These are phyloP conservation scores for Vitis riparia DNA, from an alignment of 164 flowering plant genomes.

Conservation along the genomic window DNA sequence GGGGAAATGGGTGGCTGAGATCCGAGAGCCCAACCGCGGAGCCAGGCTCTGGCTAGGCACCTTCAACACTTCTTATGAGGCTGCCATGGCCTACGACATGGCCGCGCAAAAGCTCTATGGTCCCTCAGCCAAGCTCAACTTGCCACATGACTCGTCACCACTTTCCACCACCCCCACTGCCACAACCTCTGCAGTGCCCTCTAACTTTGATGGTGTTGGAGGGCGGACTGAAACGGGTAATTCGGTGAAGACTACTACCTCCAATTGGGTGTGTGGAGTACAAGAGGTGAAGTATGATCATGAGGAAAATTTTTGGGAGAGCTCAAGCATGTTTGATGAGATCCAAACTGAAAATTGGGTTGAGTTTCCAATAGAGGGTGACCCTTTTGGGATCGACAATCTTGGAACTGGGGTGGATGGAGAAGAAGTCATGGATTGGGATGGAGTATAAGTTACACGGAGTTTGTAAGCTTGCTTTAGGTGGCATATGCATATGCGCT, in stretches of 20 bases:
- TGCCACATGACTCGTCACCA: conserved; percentile 18
- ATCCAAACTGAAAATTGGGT: background rate
- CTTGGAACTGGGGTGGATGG: no score
- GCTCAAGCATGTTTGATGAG: background rate
- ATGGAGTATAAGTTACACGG: conserved; percentile 18
- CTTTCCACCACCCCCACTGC: background rate
- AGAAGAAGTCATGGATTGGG: background rate
- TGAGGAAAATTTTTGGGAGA: background rate
- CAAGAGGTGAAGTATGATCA: background rate
- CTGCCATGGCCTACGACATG: conserved; percentile 57
- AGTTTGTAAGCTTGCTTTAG: background rate
- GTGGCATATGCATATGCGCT: no score
- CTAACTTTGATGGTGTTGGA: no score
- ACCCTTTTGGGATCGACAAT: no score
- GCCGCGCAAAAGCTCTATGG: conserved; percentile 57
- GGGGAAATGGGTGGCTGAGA: conserved; percentile 82
- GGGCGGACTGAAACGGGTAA: no score
- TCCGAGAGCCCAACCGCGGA: conserved; percentile 57
- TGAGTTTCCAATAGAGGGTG: no score
- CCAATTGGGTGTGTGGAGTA: no score
- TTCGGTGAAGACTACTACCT: background rate
- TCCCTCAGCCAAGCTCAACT: conserved; percentile 38
- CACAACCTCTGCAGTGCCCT: background rate
- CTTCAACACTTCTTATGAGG: conserved; percentile 51
- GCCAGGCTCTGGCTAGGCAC: conserved; percentile 66